A percentile compares a stretch with the other conserved stretches of the same genome.
phyloP scores from a whole-genome alignment of 2,329 filamentous ascomycete genomes.

The Hansfordia pulvinata region DNA sequence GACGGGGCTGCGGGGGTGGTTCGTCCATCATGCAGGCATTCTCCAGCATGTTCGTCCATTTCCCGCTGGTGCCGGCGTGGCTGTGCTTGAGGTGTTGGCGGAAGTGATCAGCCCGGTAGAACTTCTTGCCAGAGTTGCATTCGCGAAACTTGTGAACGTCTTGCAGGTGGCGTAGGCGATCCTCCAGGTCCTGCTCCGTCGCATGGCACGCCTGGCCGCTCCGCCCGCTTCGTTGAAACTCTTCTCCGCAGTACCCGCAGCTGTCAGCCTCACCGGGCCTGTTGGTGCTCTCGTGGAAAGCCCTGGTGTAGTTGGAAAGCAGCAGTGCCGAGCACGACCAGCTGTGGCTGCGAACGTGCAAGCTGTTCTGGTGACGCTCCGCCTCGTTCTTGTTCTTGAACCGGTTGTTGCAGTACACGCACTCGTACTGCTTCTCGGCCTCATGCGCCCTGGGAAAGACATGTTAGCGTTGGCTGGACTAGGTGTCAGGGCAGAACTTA shows the following conservation, averaged over 20 bases:
- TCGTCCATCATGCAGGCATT: conserved; percentile 91
- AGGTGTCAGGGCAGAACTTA: conserved; percentile 30
- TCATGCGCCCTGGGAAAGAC: conserved; percentile 56
- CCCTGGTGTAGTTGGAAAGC: conserved; percentile 53
- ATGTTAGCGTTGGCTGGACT: not conserved
- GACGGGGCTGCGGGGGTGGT: conserved; percentile 44
- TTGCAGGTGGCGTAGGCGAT: conserved; percentile 74
- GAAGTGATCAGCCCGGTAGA: conserved; percentile 95
- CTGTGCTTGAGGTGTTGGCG: conserved; percentile 96
- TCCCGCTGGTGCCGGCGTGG: conserved; percentile 88
- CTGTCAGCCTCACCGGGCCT: conserved; percentile 58
- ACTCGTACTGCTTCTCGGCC: conserved; percentile 93
- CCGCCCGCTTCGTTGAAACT: conserved; percentile 50
- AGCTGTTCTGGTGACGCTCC: conserved; percentile 87
- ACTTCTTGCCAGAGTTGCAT: conserved; percentile 97
- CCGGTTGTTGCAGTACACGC: conserved; percentile 80
- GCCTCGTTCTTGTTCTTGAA: conserved; percentile 99
- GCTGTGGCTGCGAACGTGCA: conserved; percentile 83
- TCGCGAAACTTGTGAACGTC: conserved; percentile 92
- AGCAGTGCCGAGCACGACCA: conserved; percentile 87
- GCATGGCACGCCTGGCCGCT: conserved; percentile 27
- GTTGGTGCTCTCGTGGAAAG: conserved; percentile 70
- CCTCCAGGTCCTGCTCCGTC: conserved; percentile 80
- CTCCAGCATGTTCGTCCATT: conserved; percentile 98
- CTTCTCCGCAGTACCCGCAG: conserved; percentile 91